phyloP scores from a whole-genome alignment of 768 basidiomycete species.

The Xanthoconium purpureum region DNA sequence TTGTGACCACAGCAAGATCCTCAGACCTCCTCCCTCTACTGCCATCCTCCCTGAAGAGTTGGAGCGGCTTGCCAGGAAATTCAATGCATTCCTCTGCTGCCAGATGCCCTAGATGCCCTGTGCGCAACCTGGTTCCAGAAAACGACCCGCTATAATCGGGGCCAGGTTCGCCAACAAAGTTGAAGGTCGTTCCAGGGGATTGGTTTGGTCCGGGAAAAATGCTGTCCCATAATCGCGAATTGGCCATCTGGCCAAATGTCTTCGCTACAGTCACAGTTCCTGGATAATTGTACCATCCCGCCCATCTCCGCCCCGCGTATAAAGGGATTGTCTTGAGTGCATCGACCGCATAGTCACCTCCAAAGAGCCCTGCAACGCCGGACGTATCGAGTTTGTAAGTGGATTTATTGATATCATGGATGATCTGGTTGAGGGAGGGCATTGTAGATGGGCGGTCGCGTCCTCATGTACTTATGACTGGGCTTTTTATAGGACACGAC shows the following conservation, averaged over 20 bases:
- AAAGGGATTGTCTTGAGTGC: conserved; percentile 35
- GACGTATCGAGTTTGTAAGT: conserved; percentile 24
- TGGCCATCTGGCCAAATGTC: conserved; percentile 31
- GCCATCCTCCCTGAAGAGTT: conserved; percentile 4
- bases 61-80: background rate
- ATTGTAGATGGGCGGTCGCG: conserved; percentile 1
- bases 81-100: conserved; percentile 18
- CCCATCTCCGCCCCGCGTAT: conserved; percentile 29
- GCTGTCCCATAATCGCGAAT: conserved; percentile 27
- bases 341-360: conserved; percentile 31
- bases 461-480: background rate
- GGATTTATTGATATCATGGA: conserved; percentile 9
- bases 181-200: conserved; percentile 26
- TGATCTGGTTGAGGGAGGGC: conserved; percentile 11
- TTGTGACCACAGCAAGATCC: conserved; percentile 10
- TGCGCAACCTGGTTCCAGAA: conserved; percentile 55
- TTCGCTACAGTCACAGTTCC: conserved; percentile 32
- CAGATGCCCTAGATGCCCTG: conserved; percentile 58
- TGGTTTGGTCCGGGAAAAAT: conserved; percentile 33
- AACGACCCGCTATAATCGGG: conserved; percentile 76
- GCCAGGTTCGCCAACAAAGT: conserved; percentile 27
- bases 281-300: conserved; percentile 38
- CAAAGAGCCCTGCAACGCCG: conserved; percentile 34
- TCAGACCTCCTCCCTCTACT: conserved; percentile 12
- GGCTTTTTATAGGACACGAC: too few species aligned